Evolutionary conservation across 169 alveolate genomes (phyloP).

Genomic region (Cryptosporidium bovis): DNA sequence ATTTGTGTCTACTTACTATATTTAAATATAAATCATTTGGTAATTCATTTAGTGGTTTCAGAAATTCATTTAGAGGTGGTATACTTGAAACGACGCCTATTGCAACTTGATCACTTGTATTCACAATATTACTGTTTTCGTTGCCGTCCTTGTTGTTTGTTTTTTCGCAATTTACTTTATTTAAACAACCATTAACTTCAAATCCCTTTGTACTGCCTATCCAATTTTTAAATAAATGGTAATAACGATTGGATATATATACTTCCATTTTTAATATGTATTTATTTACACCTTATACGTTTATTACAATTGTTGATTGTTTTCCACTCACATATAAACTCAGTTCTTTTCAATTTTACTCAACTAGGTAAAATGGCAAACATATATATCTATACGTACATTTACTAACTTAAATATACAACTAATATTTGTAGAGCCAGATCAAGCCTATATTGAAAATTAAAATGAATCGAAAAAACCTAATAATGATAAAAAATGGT

Average conservation of each 20-base stretch:
- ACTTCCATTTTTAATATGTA: too few relatives aligned
- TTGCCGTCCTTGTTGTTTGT: not conserved
- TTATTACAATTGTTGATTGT: too few relatives aligned
- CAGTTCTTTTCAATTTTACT: too few relatives aligned
- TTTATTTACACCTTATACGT: too few relatives aligned
- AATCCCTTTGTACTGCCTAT: not conserved
- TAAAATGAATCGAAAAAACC: too few relatives aligned
- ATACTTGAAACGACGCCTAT: constrained; percentile 59
- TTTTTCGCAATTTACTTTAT: not conserved
- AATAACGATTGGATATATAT: not conserved
- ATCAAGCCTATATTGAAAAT: too few relatives aligned
- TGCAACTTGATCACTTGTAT: not conserved
- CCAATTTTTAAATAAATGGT: not conserved
- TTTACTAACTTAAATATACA: too few relatives aligned
- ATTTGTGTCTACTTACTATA: constrained; percentile 15
- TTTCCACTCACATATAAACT: too few relatives aligned
- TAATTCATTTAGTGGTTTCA: constrained; percentile 36
- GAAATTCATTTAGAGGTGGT: constrained; percentile 11
- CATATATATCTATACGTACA: too few relatives aligned
- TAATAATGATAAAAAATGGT: too few relatives aligned
- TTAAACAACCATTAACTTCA: not conserved
- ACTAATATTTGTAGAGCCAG: too few relatives aligned
- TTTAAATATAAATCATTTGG: constrained; percentile 28
- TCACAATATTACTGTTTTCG: not conserved
- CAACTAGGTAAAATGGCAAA: too few relatives aligned